Base-by-base conservation (phyloP, 768 basidiomycete species). In the Mycena sanguinolenta region DNA sequence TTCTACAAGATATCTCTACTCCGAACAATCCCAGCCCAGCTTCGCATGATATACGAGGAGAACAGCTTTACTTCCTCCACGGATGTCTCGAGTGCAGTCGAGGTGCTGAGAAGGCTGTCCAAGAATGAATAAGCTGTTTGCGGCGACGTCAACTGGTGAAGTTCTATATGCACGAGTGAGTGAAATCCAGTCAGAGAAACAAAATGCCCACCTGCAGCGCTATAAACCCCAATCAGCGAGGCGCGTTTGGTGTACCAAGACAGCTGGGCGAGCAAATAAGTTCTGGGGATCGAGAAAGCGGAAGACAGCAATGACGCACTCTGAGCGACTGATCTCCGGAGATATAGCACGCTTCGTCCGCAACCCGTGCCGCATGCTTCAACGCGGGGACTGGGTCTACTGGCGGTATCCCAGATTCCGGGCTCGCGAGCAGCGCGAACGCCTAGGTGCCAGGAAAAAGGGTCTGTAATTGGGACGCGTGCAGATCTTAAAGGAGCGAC, bases 71-170 rank as follows among this genome's bases (percentile, higher is more conserved):
- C 82, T 67, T 94, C 91, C 49, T 82, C 82, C 10, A 92, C 65
- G 0, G 87, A 83, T 0, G 79, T 78, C 54, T 88, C 85, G 0
- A 90, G 73, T 2, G 79, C 71, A 3, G 83, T 79, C 3, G 89
- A 86, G 3, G 84, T 79, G 13, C 85, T 82, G 17, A 95, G 83
- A 8, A 95, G 86, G 10, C 85, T 80, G 54, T 91, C 89, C 17
- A 96, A 83, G 82, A 96, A 95, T 3, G 82, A 79, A 32, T 83
- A 80, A 0, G 92, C 89, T 3, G 93, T 93, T 16, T 82, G 75
- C 5, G 94, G 92, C 2, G 94, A 95, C 0, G 88, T 86, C n/a
- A 96, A 76, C 76, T 96, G 94, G 75, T 95, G 94, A 19, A 96
- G 82, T 80, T 95, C 94, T 90, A 72, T 58, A 17, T 10, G 27